Percentiles rank a stretch among this genome's conserved stretches.
Conservation (phyloP, 257 asterid genomes). For the Petrea volubilis region DNA sequence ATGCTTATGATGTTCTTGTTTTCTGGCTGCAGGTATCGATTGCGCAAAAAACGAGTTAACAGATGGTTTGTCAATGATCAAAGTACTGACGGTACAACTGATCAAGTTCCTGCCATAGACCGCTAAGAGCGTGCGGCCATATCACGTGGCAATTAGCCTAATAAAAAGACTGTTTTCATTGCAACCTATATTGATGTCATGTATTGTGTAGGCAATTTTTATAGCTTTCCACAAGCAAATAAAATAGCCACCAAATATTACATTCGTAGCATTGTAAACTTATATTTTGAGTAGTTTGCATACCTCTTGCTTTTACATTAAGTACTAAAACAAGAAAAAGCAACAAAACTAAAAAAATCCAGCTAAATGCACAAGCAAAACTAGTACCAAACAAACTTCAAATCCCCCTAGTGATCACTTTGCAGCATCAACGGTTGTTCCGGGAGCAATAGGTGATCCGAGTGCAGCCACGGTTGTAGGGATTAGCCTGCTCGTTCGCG, state of each 20-base stretch:
- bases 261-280: too few relatives aligned
- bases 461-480: conserved; percentile 48
- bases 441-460: conserved; percentile 34
- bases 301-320: background rate
- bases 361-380: background rate
- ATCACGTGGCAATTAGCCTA: too few relatives aligned
- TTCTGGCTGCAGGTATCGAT: conserved; percentile 25
- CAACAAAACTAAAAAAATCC: background rate
- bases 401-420: background rate
- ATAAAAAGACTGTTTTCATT: too few relatives aligned
- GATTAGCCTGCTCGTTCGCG: conserved; percentile 30
- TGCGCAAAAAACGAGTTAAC: conserved; percentile 37
- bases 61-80: conserved; percentile 33
- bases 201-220: too few relatives aligned
- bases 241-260: too few relatives aligned
- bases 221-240: too few relatives aligned
- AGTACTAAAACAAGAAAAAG: background rate
- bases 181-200: too few relatives aligned
- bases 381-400: too few relatives aligned
- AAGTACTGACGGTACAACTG: background rate
- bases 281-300: too few relatives aligned
- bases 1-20: too few relatives aligned
- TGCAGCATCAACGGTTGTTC: conserved; percentile 28
- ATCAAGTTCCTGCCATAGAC: too few relatives aligned
- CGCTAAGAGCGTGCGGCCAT: too few relatives aligned